Evolutionary conservation across 441 rosid species (phyloP).

Genomic region (Populus hybrid): DNA sequence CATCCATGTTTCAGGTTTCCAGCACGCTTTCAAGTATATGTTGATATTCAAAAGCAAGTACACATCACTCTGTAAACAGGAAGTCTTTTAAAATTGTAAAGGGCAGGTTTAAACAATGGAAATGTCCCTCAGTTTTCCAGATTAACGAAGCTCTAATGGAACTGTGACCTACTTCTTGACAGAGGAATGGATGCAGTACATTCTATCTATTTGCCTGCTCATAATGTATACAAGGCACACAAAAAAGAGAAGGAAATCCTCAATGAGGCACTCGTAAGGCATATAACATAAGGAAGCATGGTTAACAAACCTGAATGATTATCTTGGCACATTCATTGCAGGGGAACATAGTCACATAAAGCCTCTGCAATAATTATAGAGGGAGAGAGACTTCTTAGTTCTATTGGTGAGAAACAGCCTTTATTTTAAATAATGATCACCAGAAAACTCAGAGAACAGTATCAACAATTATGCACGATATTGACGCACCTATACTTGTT

Average conservation of each 20-base stretch:
- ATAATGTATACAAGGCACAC: background rate
- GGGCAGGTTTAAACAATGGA: background rate
- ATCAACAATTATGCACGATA: background rate
- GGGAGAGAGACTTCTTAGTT: conserved; percentile 14
- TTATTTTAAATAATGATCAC: background rate
- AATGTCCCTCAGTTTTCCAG: background rate
- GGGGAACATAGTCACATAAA: conserved; percentile 94
- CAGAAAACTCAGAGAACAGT: background rate
- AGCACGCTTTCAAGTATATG: background rate
- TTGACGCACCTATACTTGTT: background rate
- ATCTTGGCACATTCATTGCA: conserved; percentile 98
- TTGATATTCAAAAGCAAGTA: background rate
- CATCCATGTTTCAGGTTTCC: background rate
- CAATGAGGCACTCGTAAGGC: background rate
- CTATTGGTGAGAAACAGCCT: background rate
- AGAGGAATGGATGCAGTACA: background rate
- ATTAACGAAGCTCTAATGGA: background rate
- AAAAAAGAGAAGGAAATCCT: background rate
- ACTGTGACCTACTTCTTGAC: background rate
- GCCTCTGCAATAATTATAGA: conserved; percentile 60
- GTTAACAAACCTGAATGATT: conserved; percentile 72
- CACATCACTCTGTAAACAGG: background rate
- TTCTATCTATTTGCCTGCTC: background rate
- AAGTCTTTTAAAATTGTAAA: background rate
- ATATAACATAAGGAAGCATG: conserved; percentile 7